phyloP scores from a whole-genome alignment of 176 grass and related monocot genomes.

The Cymbopogon citratus region DNA sequence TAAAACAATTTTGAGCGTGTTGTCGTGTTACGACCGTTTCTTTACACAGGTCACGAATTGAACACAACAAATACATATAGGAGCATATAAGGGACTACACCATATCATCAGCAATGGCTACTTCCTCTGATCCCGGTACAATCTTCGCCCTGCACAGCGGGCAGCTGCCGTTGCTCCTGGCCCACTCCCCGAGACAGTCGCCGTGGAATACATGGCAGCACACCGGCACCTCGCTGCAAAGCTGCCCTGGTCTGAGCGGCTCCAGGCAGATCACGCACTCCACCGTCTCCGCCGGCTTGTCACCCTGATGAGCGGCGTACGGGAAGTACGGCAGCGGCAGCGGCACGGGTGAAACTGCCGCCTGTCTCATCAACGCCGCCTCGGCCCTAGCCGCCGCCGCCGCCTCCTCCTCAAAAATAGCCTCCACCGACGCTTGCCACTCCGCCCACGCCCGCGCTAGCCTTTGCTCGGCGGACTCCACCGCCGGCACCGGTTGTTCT shows the following conservation, averaged over 20 bases:
- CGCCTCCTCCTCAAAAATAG: not conserved
- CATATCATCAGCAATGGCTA: not conserved
- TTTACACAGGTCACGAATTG: too few species aligned
- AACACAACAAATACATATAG: too few species aligned
- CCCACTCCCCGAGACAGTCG: conserved; percentile 34
- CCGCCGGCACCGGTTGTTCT: not conserved
- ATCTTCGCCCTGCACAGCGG: conserved; percentile 29
- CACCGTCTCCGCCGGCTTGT: not conserved
- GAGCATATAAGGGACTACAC: not conserved
- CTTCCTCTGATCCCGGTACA: not conserved
- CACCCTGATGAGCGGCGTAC: not conserved
- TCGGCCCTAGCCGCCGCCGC: not conserved
- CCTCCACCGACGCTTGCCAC: not conserved
- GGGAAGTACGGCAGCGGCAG: not conserved
- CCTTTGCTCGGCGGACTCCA: too few species aligned
- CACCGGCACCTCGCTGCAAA: conserved; percentile 26
- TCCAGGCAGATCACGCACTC: conserved; percentile 41
- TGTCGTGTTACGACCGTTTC: too few species aligned
- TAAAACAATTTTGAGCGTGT: too few species aligned
- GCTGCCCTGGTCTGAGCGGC: conserved; percentile 17
- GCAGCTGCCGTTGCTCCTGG: conserved; percentile 17
- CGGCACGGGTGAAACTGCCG: not conserved
- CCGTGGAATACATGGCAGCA: conserved; percentile 34
- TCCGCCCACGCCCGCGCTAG: not conserved
- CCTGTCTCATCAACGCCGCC: not conserved